Base-by-base conservation (phyloP, 2,329 filamentous ascomycete species). In the Laburnicola sp. region DNA sequence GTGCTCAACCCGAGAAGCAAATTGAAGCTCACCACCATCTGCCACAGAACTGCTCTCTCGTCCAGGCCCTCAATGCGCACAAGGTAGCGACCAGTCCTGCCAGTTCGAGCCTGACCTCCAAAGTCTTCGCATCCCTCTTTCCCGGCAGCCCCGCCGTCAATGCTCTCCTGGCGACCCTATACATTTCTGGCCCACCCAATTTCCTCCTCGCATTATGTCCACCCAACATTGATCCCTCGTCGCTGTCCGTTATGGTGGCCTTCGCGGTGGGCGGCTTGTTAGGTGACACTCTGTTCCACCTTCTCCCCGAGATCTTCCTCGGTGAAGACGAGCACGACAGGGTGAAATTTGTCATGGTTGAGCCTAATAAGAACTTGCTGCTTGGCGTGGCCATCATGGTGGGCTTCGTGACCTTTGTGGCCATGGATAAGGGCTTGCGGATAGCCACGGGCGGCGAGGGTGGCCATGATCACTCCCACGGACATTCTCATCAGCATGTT, bases 161-260 rank as follows among this genome's bases (percentile, higher is more conserved):
- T 75, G 88, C 93, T 34, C 83, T 99, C 46, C 84, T 97, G 50
- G 93, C 92, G 43, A 97, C 94, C 1, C 82, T 96, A 23, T 99
- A 97, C 78, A 99, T 99, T 68, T 97, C 92, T 1, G 94, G 94
- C 3, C 93, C 94, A 40, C 94, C 94, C 16, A 97, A 96, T 75
- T 94, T 97, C 75, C 81, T 97, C 41, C 85, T 99, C 47, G 93
- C 93, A 36, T 80, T 99, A 75, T 97, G 92, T 73, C 94, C 94
- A 35, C 87, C 93, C 39, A 89, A 97, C 74, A 96, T 97, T 73
- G 91, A 97, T 71, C 93, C 94, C 1, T 86, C 88, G 1, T 94
- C 89, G 26, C 82, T 99, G 51, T 92, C 89, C 41, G 84, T 97
- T 66, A 97, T 99, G 94, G 94, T 99, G 9, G 93, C 94, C 1